Base-by-base conservation (phyloP, 2,329 filamentous ascomycete genomes). In the Nannizziopsis barbatae region DNA sequence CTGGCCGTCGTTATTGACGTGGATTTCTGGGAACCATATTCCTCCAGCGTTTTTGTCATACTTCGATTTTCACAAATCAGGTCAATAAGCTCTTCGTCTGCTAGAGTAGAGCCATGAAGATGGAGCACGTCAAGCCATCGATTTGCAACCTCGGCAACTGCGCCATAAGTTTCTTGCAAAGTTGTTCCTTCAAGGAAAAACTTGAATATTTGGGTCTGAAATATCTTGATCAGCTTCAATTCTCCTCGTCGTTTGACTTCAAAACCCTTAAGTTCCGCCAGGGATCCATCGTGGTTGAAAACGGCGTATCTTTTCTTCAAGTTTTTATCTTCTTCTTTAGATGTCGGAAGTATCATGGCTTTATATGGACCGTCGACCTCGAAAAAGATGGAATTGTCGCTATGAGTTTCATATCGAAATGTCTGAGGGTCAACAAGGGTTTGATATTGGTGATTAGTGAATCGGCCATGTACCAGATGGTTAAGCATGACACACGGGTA, bases 401-500 rank as follows among this genome's bases (percentile, higher is more conserved):
- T 96, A 65, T 95, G 86, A 0, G 90, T 98, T 62, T 95, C 86
- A 60, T 98, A 98, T 62, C 81, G 84, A 75, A 92, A 88, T 0
- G 80, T 86, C 51, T 77, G 75, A 2, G 80, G 76, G 57, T 98
- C 89, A 0, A 80, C 75, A 2, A 98, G 74, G 0, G 86, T 90
- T 71, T 98, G 89, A 63, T 98, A 98, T 60, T 98, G 92, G 58
- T 96, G 83, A 58, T 98, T 98, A 20, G 92, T 98, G 65, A 95
- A 98, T 57, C 83, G 84, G 50, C 76, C 88, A 62, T 98, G 92
- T 6, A 98, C 92, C 2, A 95, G 75, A 63, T 98, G 92, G 65
- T 98, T 98, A 70, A 98, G 77, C 92, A 98, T 98, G 56, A 95
- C 88, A 65, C 92, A 98, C 49, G 92, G 92, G 61, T 98, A 98